A percentile compares a stretch with the other conserved stretches of the same genome.
Evolutionary conservation across 225 moss, liverwort and hornwort species (phyloP).

Genomic region (Polytrichum commune): DNA sequence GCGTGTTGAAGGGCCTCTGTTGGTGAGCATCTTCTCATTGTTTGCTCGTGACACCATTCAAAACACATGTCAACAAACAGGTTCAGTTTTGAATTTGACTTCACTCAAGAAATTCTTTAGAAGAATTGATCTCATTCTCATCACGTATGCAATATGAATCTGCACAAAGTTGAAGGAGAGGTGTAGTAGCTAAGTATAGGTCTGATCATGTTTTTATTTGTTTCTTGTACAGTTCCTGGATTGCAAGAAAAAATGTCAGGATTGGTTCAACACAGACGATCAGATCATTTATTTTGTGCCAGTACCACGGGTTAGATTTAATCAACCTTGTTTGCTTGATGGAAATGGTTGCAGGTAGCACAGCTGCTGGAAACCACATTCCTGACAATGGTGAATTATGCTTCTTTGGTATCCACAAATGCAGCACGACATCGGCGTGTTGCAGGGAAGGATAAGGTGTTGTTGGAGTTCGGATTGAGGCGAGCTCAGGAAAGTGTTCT

Average conservation of each 20-base stretch:
- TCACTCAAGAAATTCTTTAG: too few relatives aligned
- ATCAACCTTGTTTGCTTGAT: not conserved
- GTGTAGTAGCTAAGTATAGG: too few relatives aligned
- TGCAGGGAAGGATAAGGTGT: conserved; percentile 71
- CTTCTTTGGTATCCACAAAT: conserved; percentile 85
- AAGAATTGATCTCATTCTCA: too few relatives aligned
- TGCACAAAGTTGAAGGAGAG: too few relatives aligned
- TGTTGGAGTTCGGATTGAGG: conserved; percentile 85
- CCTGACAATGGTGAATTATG: conserved; percentile 88
- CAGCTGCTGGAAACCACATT: conserved; percentile 91
- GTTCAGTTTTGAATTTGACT: too few relatives aligned
- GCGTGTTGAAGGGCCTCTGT: conserved; percentile 80
- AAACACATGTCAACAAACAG: too few relatives aligned
- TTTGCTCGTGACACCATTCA: too few relatives aligned
- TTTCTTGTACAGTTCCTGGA: too few relatives aligned
- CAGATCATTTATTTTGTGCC: not conserved
- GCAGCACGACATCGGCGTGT: conserved; percentile 85
- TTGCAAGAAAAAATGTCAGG: too few relatives aligned
- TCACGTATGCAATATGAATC: too few relatives aligned
- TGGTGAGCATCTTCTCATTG: conserved; percentile 45
- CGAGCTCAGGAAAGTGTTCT: conserved; percentile 74
- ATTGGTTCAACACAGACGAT: too few relatives aligned
- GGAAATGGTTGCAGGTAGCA: conserved; percentile 41
- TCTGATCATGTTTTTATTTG: too few relatives aligned
- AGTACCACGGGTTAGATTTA: not conserved